Conservation (phyloP, 495 filamentous ascomycete genomes). For the Talaromyces nanjingensis region DNA sequence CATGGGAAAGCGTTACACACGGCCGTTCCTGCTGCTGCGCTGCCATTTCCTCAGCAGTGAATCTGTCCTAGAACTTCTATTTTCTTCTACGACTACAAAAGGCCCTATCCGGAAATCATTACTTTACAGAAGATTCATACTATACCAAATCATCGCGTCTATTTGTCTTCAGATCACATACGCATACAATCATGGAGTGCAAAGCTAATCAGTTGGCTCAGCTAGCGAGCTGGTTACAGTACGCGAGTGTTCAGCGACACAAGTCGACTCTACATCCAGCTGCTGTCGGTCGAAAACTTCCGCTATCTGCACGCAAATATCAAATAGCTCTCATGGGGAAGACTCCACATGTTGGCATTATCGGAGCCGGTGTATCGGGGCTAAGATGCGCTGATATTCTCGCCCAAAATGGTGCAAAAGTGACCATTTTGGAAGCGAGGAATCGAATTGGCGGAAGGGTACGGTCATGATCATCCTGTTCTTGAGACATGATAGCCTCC, state of each 20-base stretch:
- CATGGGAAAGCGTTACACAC: slow-evolving; percentile 3
- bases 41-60: neutral
- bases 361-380: slow-evolving; percentile 86
- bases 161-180: neutral
- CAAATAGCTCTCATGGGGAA: slow-evolving; percentile 19
- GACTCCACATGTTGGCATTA: slow-evolving; percentile 56
- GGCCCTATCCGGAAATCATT: neutral
- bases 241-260: neutral
- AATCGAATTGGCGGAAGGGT: slow-evolving; percentile 80
- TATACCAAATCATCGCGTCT: neutral
- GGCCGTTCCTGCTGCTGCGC: neutral
- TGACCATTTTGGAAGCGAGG: slow-evolving; percentile 81
- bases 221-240: slow-evolving; percentile 1
- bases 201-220: slow-evolving; percentile 10
- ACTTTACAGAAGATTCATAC: neutral
- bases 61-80: neutral
- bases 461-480: slow-evolving; percentile 16
- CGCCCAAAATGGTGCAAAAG: slow-evolving; percentile 65
- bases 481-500: neutral
- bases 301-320: slow-evolving; percentile 6
- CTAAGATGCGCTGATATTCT: slow-evolving; percentile 80
- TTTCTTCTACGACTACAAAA: neutral
- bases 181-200: slow-evolving; percentile 9
- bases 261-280: slow-evolving; percentile 3
- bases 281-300: slow-evolving; percentile 7